phyloP scores from a whole-genome alignment of 2,329 filamentous ascomycete species.

The Fusarium equiseti region DNA sequence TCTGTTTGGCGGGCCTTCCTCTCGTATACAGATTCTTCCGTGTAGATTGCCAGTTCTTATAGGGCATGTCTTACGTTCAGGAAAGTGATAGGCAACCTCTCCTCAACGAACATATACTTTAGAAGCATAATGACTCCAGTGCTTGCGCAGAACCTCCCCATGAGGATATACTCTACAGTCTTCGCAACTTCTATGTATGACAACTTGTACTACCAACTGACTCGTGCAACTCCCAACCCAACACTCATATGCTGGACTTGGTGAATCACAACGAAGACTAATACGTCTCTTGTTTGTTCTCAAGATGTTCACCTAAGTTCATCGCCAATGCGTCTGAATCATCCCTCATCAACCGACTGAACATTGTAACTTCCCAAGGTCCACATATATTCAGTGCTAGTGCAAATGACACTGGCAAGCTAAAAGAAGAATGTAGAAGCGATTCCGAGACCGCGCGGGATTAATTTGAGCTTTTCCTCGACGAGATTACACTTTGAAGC shows the following conservation, averaged over 20 bases:
- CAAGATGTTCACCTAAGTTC: accelerated
- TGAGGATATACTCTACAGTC: accelerated
- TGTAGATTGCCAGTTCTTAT: accelerated
- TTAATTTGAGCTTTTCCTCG: too few species aligned
- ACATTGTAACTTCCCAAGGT: accelerated
- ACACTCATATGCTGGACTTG: accelerated
- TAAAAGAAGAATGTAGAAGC: too few species aligned
- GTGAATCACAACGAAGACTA: not conserved
- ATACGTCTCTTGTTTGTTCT: not conserved
- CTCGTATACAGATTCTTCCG: accelerated
- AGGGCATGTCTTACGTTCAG: accelerated
- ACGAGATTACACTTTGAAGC: accelerated
- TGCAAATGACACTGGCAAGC: too few species aligned
- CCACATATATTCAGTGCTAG: too few species aligned
- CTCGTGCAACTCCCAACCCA: not conserved
- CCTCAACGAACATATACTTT: accelerated
- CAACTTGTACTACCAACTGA: not conserved
- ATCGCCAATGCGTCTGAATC: accelerated
- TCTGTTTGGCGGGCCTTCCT: not conserved
- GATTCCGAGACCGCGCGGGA: too few species aligned
- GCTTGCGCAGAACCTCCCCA: accelerated
- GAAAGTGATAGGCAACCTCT: too few species aligned
- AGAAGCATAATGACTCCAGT: not conserved
- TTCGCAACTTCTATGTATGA: not conserved
- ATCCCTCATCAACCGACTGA: accelerated